Evolutionary conservation across 345 rosid species (phyloP).

Genomic region (Arabidopsis thaliana): DNA sequence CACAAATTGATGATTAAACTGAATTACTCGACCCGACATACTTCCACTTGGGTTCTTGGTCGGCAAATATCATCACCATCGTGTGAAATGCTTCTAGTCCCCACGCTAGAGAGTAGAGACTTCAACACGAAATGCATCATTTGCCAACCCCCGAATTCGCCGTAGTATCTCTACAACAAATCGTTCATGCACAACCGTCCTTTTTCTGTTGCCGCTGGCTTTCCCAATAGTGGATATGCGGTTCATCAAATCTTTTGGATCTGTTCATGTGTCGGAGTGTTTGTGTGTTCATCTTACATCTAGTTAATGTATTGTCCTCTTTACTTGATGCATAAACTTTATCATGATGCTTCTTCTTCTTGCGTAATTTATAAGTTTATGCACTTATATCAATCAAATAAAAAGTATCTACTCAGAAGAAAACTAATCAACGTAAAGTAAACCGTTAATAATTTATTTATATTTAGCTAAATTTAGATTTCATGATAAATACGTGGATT

Average conservation of each 20-base stretch:
- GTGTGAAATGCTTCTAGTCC: not conserved
- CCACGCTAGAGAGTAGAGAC: not conserved
- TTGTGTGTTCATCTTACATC: not conserved
- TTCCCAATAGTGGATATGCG: not conserved
- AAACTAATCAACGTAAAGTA: not conserved
- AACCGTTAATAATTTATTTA: not conserved
- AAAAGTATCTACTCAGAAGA: not conserved
- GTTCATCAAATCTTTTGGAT: too few relatives aligned
- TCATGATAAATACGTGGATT: too few relatives aligned
- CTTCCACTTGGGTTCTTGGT: not conserved
- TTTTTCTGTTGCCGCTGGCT: not conserved
- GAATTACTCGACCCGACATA: not conserved
- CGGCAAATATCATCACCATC: not conserved
- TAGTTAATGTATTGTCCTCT: not conserved
- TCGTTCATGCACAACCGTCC: not conserved
- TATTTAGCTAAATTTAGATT: too few relatives aligned
- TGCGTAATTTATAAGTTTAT: not conserved
- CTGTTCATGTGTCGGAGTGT: too few relatives aligned
- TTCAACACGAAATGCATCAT: not conserved
- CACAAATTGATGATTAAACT: not conserved
- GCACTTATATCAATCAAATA: too few relatives aligned
- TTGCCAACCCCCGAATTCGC: not conserved
- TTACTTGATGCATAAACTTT: not conserved
- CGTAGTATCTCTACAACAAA: not conserved
- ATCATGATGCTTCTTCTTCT: not conserved